These are phyloP conservation scores for Borealophlyctis nickersoniae DNA, from an alignment of 192 early-diverging fungal species.

Conservation along the genomic window DNA sequence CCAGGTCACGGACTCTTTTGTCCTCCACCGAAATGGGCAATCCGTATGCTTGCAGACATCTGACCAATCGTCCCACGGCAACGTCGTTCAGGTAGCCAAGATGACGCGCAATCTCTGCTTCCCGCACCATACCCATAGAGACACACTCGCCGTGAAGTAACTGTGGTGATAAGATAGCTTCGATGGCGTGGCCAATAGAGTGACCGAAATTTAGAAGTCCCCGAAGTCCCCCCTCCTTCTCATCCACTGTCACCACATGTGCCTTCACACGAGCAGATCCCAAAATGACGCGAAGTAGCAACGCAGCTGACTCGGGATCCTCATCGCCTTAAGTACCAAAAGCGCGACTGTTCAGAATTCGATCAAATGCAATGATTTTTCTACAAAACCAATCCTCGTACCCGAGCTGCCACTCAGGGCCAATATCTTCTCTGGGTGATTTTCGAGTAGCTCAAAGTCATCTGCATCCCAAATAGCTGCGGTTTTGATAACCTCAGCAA, in stretches of 20 bases:
- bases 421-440: slow-evolving; percentile 75
- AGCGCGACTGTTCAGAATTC: slow-evolving; percentile 12
- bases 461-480: slow-evolving; percentile 86
- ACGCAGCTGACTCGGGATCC: slow-evolving; percentile 19
- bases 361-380: no score
- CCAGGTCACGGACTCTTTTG: slow-evolving; percentile 64
- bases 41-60: slow-evolving; percentile 82
- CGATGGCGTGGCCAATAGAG: slow-evolving; percentile 94
- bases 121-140: slow-evolving; percentile 89
- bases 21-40: slow-evolving; percentile 85
- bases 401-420: slow-evolving; percentile 32
- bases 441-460: slow-evolving; percentile 90
- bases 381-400: not conserved
- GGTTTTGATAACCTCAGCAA: slow-evolving; percentile 98
- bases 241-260: slow-evolving; percentile 91
- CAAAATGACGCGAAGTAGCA: slow-evolving; percentile 79
- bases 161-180: slow-evolving; percentile 83
- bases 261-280: slow-evolving; percentile 91
- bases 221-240: slow-evolving; percentile 90
- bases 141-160: slow-evolving; percentile 97
- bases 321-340: slow-evolving; percentile 1
- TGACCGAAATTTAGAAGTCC: slow-evolving; percentile 97
- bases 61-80: slow-evolving; percentile 76
- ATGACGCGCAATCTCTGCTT: slow-evolving; percentile 88
- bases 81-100: slow-evolving; percentile 84